Percentiles rank a stretch among this genome's conserved stretches.
These are phyloP conservation scores for Metschnikowia kofuensis DNA, from an alignment of 805 yeast genomes.

Conservation along the genomic window DNA sequence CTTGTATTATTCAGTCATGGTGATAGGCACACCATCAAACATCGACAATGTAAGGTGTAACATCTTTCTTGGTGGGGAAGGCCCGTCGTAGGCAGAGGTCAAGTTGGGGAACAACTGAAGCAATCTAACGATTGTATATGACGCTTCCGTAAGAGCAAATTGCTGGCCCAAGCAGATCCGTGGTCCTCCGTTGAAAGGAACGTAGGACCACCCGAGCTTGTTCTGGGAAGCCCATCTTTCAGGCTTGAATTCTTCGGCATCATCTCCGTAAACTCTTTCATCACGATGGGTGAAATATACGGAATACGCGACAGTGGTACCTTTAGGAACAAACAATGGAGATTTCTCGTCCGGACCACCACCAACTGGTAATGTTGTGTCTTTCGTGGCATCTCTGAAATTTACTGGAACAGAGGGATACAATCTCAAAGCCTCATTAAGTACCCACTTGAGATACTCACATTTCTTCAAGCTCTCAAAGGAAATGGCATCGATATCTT, in stretches of 20 bases:
- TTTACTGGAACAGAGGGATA: constrained; percentile 31
- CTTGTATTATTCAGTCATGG: constrained; percentile 6
- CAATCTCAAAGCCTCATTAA: constrained; percentile 36
- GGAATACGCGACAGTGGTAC: constrained; percentile 19
- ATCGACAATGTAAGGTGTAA: constrained; percentile 26
- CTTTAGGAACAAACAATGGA: constrained; percentile 17
- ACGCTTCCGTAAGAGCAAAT: constrained; percentile 52
- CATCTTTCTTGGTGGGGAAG: constrained; percentile 17
- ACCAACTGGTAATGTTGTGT: constrained; percentile 24
- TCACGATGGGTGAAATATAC: constrained; percentile 20
- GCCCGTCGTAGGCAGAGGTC: constrained; percentile 14
- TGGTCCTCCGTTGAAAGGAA: constrained; percentile 57
- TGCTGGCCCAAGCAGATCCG: constrained; percentile 56
- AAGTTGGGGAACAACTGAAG: constrained; percentile 30
- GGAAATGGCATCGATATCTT: constrained; percentile 28
- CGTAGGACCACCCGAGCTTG: constrained; percentile 45
- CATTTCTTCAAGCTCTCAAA: constrained; percentile 40
- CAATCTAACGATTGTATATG: constrained; percentile 41
- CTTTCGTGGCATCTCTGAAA: constrained; percentile 21
- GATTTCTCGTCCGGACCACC: constrained; percentile 27
- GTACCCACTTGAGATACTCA: constrained; percentile 35
- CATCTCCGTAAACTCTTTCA: constrained; percentile 31
- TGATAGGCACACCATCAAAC: constrained; percentile 22
- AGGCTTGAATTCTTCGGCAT: constrained; percentile 33
- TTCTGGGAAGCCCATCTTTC: constrained; percentile 36